Conservation (phyloP, 352 stramenopile species). For the Phytophthora ramorum region DNA sequence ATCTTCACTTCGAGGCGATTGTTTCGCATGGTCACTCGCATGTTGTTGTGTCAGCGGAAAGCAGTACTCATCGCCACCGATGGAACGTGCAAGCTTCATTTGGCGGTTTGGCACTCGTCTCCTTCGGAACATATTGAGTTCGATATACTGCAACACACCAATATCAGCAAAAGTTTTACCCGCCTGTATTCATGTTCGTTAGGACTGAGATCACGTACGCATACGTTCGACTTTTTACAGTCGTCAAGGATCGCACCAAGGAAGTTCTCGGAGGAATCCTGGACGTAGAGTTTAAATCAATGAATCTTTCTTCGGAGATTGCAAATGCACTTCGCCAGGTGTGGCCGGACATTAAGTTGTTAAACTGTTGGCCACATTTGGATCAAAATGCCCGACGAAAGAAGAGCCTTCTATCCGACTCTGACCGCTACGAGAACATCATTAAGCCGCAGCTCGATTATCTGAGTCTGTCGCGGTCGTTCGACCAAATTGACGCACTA, state of each 20-base stretch:
- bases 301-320: constrained; percentile 5
- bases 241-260: not conserved
- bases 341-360: constrained; percentile 8
- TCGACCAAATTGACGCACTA: not conserved
- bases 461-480: no score
- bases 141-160: constrained; percentile 1
- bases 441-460: constrained; percentile 16
- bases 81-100: constrained; percentile 16
- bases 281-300: constrained; percentile 2
- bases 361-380: constrained; percentile 11
- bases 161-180: constrained; percentile 9
- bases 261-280: constrained; percentile 2
- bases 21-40: not conserved
- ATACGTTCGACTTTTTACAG: not conserved
- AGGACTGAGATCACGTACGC: not conserved
- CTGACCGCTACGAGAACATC: not conserved
- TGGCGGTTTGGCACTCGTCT: constrained; percentile 5
- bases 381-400: constrained; percentile 3
- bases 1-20: constrained; percentile 2
- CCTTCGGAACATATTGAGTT: constrained; percentile 1
- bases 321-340: constrained; percentile 7
- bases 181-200: constrained; percentile 13
- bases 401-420: not conserved
- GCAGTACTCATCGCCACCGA: not conserved
- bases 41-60: not conserved